phyloP scores from a whole-genome alignment of 1,284 basidiomycete genomes.

The Moesziomyces globuligerus region DNA sequence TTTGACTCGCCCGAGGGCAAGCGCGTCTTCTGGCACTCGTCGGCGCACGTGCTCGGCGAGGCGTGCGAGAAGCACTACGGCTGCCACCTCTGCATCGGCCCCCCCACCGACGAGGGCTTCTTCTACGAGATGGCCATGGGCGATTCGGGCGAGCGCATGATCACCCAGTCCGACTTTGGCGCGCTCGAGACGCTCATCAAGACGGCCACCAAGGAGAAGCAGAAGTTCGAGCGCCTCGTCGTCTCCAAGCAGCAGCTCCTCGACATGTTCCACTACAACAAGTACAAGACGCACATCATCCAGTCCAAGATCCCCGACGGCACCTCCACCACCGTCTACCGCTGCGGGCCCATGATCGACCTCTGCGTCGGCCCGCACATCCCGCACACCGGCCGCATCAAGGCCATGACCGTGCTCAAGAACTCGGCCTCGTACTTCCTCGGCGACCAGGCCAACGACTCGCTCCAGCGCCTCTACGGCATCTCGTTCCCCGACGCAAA shows the following conservation, averaged over 20 bases:
- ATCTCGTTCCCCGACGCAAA: conserved; percentile 99
- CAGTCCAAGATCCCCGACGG: conserved; percentile 95
- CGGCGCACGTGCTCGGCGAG: conserved; percentile 98
- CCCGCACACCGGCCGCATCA: conserved; percentile 96
- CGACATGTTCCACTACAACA: conserved; percentile 99
- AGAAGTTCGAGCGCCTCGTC: conserved; percentile 93
- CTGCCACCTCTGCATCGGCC: conserved; percentile 95
- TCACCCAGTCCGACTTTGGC: conserved; percentile 79
- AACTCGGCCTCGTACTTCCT: conserved; percentile 99
- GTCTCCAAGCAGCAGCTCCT: conserved; percentile 92
- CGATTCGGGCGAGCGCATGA: conserved; percentile 60
- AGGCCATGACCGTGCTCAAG: conserved; percentile 72
- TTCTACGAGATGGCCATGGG: conserved; percentile 91
- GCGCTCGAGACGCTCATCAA: conserved; percentile 89
- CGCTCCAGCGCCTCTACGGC: conserved; percentile 95
- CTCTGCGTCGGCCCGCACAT: conserved; percentile 97
- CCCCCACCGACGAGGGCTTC: conserved; percentile 97
- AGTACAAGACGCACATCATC: conserved; percentile 97
- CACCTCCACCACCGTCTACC: conserved; percentile 96
- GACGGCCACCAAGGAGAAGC: conserved; percentile 91
- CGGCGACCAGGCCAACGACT: conserved; percentile 91
- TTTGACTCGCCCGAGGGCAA: conserved; percentile 92
- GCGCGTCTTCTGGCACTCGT: conserved; percentile 97
- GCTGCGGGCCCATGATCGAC: conserved; percentile 98
- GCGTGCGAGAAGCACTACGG: conserved; percentile 96